Evolutionary conservation across 2,329 filamentous ascomycete species (phyloP), one percentile per base, ranked within the genome.

Genomic region (Botrytis tulipae): DNA sequence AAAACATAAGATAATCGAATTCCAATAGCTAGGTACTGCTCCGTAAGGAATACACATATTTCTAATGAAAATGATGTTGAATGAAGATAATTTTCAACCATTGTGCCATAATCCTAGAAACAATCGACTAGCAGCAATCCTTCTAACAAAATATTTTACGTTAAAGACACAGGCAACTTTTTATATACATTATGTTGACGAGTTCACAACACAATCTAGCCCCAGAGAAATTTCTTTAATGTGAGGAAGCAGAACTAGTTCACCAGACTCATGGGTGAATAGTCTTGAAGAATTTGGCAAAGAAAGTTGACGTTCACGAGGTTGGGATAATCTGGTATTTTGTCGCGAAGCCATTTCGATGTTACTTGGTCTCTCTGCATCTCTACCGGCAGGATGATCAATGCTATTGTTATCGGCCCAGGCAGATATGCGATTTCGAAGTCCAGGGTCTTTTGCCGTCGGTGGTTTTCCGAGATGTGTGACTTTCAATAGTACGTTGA

Each of bases 381-480:
- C n/a, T 18, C 18, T 22, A 35, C 18, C 10, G 1, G 25, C 1
- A 16, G 62, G 62, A 3, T 65, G 62, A 22, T 65, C 62, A 42
- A 65, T 10, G 25, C 42, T 65, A 35, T 65, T 65, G 12, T 35
- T 65, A 9, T 65, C 42, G 14, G 62, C 42, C 62, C 62, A 65
- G 20, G 20, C 20, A 29, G 62, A 35, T 4, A 65, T 35, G 1
- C 42, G 40, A 65, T 32, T 65, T 9, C 62, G 62, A 25, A 46
- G n/a, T 65, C 62, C 62, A 16, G 29, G 42, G 1, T 46, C 42
- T 10, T 65, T 46, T 22, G 42, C 20, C 14, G 9, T 46, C 5
- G 62, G 62, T 29, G 62, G 62, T 25, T 65, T 65, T 44, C 62
- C 62, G 12, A 65, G 18, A 35, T 65, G 62, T 32, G 62, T 65